phyloP scores from a whole-genome alignment of 1,139 yeast genomes.

The Taphrina communis region DNA sequence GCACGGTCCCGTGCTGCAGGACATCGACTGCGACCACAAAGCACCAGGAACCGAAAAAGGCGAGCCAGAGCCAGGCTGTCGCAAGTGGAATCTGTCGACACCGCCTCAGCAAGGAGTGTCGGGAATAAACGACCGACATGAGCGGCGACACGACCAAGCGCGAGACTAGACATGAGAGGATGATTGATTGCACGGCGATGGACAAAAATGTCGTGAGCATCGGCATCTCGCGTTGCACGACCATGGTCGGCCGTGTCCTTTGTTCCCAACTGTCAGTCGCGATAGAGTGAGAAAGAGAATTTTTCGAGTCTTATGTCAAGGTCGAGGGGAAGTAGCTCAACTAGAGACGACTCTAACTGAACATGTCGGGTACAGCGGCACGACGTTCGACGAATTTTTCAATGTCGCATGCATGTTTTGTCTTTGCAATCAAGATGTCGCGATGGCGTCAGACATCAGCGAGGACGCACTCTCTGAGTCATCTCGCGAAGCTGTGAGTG shows the following conservation, averaged over 20 bases:
- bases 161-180: slow-evolving; percentile 11
- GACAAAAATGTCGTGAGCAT: slow-evolving; percentile 10
- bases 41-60: slow-evolving; percentile 4
- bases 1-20: slow-evolving; percentile 8
- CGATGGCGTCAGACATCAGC: too few relatives aligned
- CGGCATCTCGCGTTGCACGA: background rate
- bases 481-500: too few relatives aligned
- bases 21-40: slow-evolving; percentile 20
- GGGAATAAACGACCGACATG: background rate
- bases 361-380: too few relatives aligned
- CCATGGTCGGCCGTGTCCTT: background rate
- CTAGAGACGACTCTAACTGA: too few relatives aligned
- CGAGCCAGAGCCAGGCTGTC: slow-evolving; percentile 10
- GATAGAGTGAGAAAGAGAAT: background rate
- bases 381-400: too few relatives aligned
- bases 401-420: too few relatives aligned
- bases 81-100: background rate
- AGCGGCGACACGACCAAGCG: slow-evolving; percentile 10
- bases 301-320: too few relatives aligned
- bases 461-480: too few relatives aligned
- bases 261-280: too few relatives aligned
- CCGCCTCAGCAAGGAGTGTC: background rate
- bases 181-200: slow-evolving; percentile 13
- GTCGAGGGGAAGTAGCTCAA: too few relatives aligned
- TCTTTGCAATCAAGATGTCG: too few relatives aligned